phyloP scores from a whole-genome alignment of 163 green algal genomes.

The Trebouxiophyceae sp. region DNA sequence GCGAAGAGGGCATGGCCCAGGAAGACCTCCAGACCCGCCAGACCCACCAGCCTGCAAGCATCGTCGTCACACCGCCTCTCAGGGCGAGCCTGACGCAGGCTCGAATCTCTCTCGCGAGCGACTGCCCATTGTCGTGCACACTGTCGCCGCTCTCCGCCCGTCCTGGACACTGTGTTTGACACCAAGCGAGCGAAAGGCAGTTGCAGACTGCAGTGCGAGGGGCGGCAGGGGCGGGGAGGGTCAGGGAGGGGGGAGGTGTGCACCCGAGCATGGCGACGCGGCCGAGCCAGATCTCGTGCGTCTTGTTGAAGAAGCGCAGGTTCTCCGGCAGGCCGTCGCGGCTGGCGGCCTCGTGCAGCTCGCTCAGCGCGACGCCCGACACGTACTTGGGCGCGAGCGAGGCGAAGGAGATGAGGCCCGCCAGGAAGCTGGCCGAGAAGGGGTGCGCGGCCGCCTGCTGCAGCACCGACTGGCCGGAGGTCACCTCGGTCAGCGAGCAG shows the following conservation, averaged over 20 bases:
- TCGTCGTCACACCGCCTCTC: not conserved
- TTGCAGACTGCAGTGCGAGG: too few relatives aligned
- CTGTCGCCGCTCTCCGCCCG: too few relatives aligned
- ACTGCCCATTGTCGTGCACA: not conserved
- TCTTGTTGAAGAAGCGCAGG: slow-evolving; percentile 50
- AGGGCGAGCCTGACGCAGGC: not conserved
- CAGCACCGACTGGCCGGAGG: slow-evolving; percentile 25
- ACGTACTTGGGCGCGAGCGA: slow-evolving; percentile 52
- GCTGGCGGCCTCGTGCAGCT: slow-evolving; percentile 27
- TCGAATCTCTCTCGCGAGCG: not conserved
- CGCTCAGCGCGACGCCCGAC: slow-evolving; percentile 30
- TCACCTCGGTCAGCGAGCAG: slow-evolving; percentile 33
- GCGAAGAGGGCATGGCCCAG: slow-evolving; percentile 36
- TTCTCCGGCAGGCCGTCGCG: slow-evolving; percentile 15
- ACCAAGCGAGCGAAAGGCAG: not conserved
- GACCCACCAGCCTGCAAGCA: slow-evolving; percentile 11
- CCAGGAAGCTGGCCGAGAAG: slow-evolving; percentile 8
- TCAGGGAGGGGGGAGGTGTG: slow-evolving; percentile 3
- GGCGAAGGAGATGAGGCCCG: slow-evolving; percentile 21
- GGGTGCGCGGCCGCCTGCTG: slow-evolving; percentile 33
- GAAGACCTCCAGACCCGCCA: slow-evolving; percentile 23
- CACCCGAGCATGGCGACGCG: slow-evolving; percentile 52
- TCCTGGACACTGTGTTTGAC: not conserved
- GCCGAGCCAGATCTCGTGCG: slow-evolving; percentile 53
- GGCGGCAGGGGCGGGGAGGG: not conserved